Percentiles rank a stretch among this genome's conserved stretches.
Conservation (phyloP, 371 early-diverging fungal species). For the Saksenaea oblongispora region DNA sequence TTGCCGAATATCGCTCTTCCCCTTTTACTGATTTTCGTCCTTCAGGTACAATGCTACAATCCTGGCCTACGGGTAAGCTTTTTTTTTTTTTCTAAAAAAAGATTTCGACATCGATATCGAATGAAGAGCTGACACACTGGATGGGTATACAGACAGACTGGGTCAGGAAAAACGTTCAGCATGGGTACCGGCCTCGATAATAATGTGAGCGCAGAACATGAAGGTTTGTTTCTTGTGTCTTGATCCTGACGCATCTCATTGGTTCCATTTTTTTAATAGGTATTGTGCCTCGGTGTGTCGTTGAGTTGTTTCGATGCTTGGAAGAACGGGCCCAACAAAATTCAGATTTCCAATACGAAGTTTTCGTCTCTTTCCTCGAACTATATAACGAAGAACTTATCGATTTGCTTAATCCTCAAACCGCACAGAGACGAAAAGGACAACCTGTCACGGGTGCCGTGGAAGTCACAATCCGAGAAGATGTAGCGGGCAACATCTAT, state of each 20-base stretch:
- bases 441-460: background rate
- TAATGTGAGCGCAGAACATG: constrained; percentile 44
- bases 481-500: constrained; percentile 81
- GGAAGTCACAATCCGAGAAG: constrained; percentile 82
- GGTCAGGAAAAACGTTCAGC: constrained; percentile 97
- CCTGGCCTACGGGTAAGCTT: constrained; percentile 91
- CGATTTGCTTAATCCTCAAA: constrained; percentile 66
- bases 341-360: constrained; percentile 44
- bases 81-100: too few relatives aligned
- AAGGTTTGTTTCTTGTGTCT: constrained; percentile 21
- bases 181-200: constrained; percentile 83
- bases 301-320: constrained; percentile 55
- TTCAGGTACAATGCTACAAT: constrained; percentile 84
- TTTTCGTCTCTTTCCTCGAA: constrained; percentile 78
- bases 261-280: constrained; percentile 42
- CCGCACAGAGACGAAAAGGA: constrained; percentile 36
- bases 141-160: constrained; percentile 66
- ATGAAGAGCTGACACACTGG: too few relatives aligned
- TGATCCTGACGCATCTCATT: background rate
- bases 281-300: constrained; percentile 84
- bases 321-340: constrained; percentile 35
- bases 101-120: background rate
- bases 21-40: background rate
- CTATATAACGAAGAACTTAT: constrained; percentile 96
- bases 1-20: background rate